These are phyloP conservation scores for Backusella liffmaniae DNA, from an alignment of 192 early-diverging fungal genomes.

Conservation along the genomic window DNA sequence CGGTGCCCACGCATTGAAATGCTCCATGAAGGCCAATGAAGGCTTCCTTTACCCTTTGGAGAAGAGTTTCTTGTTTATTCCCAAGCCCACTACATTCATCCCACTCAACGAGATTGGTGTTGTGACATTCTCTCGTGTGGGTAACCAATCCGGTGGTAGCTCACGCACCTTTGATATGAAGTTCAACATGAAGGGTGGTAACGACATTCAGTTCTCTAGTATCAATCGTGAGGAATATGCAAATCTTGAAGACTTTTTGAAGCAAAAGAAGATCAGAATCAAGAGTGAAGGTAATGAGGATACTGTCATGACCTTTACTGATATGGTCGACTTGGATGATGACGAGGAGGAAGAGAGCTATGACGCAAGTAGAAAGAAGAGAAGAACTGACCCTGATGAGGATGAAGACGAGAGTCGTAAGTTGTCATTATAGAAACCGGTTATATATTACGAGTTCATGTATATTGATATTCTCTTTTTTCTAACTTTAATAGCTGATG, in stretches of 20 bases:
- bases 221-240: constrained; percentile 90
- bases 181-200: constrained; percentile 78
- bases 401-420: constrained; percentile 71
- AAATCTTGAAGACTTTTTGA: constrained; percentile 77
- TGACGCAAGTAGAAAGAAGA: constrained; percentile 38
- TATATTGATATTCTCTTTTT: not conserved
- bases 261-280: constrained; percentile 80
- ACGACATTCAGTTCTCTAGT: constrained; percentile 84
- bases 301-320: constrained; percentile 32
- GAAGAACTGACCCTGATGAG: constrained; percentile 39
- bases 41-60: constrained; percentile 92
- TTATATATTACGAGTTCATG: not conserved
- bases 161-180: constrained; percentile 93
- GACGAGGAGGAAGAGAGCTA: constrained; percentile 44
- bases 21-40: constrained; percentile 96
- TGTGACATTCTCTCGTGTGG: constrained; percentile 88
- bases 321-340: constrained; percentile 47
- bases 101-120: constrained; percentile 80
- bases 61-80: constrained; percentile 90
- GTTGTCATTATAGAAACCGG: too few species aligned
- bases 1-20: constrained; percentile 82
- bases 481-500: constrained; percentile 58
- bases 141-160: constrained; percentile 43
- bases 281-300: constrained; percentile 69
- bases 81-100: constrained; percentile 91